Evolutionary conservation across 805 yeast species (phyloP), one percentile per base, ranked within the genome.

Genomic region (Wickerhamiella kurtzmanii): DNA sequence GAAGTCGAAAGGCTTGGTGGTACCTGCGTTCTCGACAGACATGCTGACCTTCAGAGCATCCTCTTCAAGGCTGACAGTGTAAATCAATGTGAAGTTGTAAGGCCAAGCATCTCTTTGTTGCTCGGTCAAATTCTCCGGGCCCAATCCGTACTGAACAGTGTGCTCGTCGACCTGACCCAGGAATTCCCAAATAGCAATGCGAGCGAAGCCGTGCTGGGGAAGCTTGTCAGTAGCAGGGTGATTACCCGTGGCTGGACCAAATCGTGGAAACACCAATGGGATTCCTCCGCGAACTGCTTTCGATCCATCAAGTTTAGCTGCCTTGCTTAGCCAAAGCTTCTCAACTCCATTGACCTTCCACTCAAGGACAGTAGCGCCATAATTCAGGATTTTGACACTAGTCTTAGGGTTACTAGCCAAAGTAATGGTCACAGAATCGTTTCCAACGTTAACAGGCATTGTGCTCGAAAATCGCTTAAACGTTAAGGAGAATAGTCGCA

Each of bases 231-330:
- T 70, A 28, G 71, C 69, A 2, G 58, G 50, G 43, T 57, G 60
- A 17, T 49, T 45, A 19, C 56, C 56, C 13, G n/a, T 43, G 2
- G 59, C 39, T 54, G 77, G 87, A 50, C 98, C 97, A 56, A 68
- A 68, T 8, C 69, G 84, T 2, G 98, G 98, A 73, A 92, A 92
- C 6, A 89, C 97, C 20, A 92, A 69, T 11, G 98, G 98, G 45
- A 92, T 84, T 44, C 98, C 98, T 53, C 98, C 98, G 63, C 98
- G 76, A 17, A 92, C 96, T 1, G 98, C 94, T 60, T 82, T 83
- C 41, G 89, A 67, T 9, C 97, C 97, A 60, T 92, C 97, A 50
- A 89, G 67, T 57, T 79, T 77, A 42, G 97, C 95, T 36, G 57
- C 53, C 50, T 58, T 61, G 50, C 66, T 59, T 16, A 68, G 67